Conservation (phyloP, 192 early-diverging fungal genomes). For the Dissophora ornata region DNA sequence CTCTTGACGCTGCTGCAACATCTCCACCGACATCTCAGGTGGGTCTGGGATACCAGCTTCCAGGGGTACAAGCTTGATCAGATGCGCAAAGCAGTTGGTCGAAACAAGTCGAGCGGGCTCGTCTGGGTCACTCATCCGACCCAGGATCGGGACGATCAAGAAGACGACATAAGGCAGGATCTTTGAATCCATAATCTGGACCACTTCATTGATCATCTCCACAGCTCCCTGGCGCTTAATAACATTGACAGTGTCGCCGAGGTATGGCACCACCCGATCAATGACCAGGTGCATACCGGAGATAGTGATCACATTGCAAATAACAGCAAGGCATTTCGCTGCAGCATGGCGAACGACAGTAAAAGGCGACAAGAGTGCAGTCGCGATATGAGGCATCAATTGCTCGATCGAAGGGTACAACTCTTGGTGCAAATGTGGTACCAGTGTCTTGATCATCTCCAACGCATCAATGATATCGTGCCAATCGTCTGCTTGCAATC, state of each 20-base stretch:
- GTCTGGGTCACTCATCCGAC: slow-evolving; percentile 96
- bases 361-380: slow-evolving; percentile 72
- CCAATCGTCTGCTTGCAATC: slow-evolving; percentile 48
- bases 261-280: slow-evolving; percentile 77
- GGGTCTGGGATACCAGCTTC: slow-evolving; percentile 96
- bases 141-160: slow-evolving; percentile 94
- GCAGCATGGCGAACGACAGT: slow-evolving; percentile 84
- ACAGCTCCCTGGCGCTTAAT: slow-evolving; percentile 87
- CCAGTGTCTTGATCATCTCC: slow-evolving; percentile 75
- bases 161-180: slow-evolving; percentile 98
- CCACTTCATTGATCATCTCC: slow-evolving; percentile 86
- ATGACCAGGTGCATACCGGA: slow-evolving; percentile 85
- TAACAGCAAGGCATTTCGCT: slow-evolving; percentile 78
- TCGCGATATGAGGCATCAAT: slow-evolving; percentile 74
- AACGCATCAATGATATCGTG: slow-evolving; percentile 85
- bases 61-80: slow-evolving; percentile 95
- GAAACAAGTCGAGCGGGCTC: slow-evolving; percentile 89
- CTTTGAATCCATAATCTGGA: slow-evolving; percentile 79
- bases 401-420: slow-evolving; percentile 56
- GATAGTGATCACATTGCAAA: slow-evolving; percentile 74
- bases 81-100: slow-evolving; percentile 94
- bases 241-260: slow-evolving; percentile 76
- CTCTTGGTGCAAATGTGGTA: slow-evolving; percentile 66
- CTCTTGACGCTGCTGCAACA: slow-evolving; percentile 83
- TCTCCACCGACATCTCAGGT: slow-evolving; percentile 80